A percentile compares a stretch with the other conserved stretches of the same genome.
Conservation (phyloP, 805 yeast species). For the Metschnikowia chrysomelidarum region DNA sequence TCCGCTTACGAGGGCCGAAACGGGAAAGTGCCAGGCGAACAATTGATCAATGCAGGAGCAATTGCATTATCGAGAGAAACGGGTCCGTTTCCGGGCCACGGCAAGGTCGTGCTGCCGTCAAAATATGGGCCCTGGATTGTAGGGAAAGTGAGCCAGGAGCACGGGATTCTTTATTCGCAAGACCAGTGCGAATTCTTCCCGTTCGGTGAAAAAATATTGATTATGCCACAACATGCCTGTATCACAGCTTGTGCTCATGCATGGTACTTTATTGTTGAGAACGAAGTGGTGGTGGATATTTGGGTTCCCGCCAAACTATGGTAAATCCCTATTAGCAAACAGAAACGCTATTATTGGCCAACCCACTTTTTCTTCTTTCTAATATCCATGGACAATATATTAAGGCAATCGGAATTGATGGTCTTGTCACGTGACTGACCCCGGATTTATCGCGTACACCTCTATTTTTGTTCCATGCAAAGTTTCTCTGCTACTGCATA, state of each 20-base stretch:
- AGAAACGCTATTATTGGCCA: too few relatives aligned
- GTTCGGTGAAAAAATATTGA: slow-evolving; percentile 51
- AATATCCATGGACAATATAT: too few relatives aligned
- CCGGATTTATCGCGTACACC: too few relatives aligned
- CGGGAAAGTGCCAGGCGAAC: slow-evolving; percentile 51
- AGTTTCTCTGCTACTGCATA: too few relatives aligned
- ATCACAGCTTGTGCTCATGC: slow-evolving; percentile 64
- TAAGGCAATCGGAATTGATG: too few relatives aligned
- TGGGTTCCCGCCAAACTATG: slow-evolving; percentile 51
- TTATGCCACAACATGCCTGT: slow-evolving; percentile 72
- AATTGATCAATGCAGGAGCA: slow-evolving; percentile 70
- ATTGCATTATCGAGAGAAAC: slow-evolving; percentile 65
- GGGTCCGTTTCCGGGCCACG: slow-evolving; percentile 60
- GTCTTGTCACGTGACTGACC: slow-evolving; percentile 3
- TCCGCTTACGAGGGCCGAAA: slow-evolving; percentile 59
- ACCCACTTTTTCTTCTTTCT: too few relatives aligned
- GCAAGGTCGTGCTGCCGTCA: slow-evolving; percentile 42
- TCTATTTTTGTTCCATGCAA: too few relatives aligned
- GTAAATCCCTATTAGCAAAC: too few relatives aligned
- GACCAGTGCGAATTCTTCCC: slow-evolving; percentile 43
- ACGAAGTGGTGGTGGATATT: slow-evolving; percentile 52
- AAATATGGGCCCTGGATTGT: slow-evolving; percentile 58
- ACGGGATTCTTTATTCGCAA: slow-evolving; percentile 63
- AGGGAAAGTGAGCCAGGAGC: slow-evolving; percentile 74
- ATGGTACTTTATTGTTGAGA: slow-evolving; percentile 55